Evolutionary conservation across 768 basidiomycete species (phyloP), one percentile per base, ranked within the genome.

Genomic region (Amanita rubescens): DNA sequence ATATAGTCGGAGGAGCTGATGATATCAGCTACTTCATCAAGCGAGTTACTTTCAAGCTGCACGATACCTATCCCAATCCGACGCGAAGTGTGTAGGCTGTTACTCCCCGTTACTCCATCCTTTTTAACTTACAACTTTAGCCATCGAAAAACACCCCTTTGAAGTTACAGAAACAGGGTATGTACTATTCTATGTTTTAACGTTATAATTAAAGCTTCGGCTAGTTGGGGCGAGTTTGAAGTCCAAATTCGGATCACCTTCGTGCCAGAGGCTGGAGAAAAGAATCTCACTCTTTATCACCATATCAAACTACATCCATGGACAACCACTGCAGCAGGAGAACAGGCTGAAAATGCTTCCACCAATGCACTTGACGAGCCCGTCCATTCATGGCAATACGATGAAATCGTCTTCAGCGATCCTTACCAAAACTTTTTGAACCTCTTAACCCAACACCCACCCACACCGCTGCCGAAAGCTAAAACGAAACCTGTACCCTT

Each of bases 301-400:
- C 90, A 95, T 63, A 85, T 99, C 64, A 97, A 97, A 66, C 80
- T 99, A 0, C 96, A 94, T 64, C 90, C 92, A 2, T 94, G 91
- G 91, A 76, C 82, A 2, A 68, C 75, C 19, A 66, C 75, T 2
- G 30, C 52, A 22, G 41, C 15, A 9, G 79, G 77, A 22, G 83
- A 87, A 42, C 42, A 32, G 5, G 79, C 82, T 0, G 82, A 84
- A 51, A 80, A 85, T 2, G 84, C 85, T 0, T 75, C 85, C 3
- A 5, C 74, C 84, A 7, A 85, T 87, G 14, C 75, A 75, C 20
- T 84, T 87, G 2, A 74, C 80, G 62, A 83, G 82, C 87, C 90
- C 0, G 91, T 99, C 25, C 89, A 96, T 66, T 89, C 92, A 0
- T 99, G 95, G 94, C 95, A 98, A 63, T 98, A 98, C 70, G 95